Evolutionary conservation across 805 yeast species (phyloP).

Genomic region (Spathaspora boniae): DNA sequence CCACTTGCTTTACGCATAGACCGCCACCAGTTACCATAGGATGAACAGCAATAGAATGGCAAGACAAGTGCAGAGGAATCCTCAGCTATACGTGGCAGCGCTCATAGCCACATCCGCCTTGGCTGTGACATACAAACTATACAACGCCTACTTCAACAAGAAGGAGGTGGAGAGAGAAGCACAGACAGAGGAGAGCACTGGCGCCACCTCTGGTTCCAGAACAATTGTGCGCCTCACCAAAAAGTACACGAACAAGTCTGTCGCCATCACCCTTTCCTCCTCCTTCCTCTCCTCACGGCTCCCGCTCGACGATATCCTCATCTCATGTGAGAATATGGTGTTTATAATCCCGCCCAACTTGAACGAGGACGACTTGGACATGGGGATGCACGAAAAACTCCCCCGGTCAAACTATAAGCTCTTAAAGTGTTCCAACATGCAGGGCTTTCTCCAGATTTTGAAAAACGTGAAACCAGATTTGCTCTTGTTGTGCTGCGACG

Average conservation of each 20-base stretch:
- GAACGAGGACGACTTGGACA: constrained; percentile 34
- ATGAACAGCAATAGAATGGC: constrained; percentile 4
- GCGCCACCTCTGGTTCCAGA: constrained; percentile 4
- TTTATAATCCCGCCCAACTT: constrained; percentile 44
- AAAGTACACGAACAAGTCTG: constrained; percentile 28
- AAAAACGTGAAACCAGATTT: constrained; percentile 41
- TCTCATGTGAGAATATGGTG: constrained; percentile 33
- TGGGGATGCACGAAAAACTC: too few species aligned
- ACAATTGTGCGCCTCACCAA: too few species aligned
- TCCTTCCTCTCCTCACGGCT: constrained; percentile 34
- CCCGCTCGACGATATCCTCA: constrained; percentile 38
- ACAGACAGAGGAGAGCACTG: constrained; percentile 2
- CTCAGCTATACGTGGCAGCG: constrained; percentile 30
- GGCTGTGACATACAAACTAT: constrained; percentile 31
- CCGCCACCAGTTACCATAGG: too few species aligned
- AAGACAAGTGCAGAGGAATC: constrained; percentile 18
- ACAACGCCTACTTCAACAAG: constrained; percentile 16
- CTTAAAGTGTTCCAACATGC: constrained; percentile 35
- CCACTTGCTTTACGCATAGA: too few species aligned
- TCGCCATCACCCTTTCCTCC: constrained; percentile 41
- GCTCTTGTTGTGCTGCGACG: constrained; percentile 39
- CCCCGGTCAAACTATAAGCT: constrained; percentile 34
- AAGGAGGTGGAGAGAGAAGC: constrained; percentile 2
- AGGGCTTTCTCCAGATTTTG: constrained; percentile 37
- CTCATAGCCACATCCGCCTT: constrained; percentile 33